Evolutionary conservation across 352 stramenopile genomes (phyloP).

Genomic region (Saprolegnia parasitica): DNA sequence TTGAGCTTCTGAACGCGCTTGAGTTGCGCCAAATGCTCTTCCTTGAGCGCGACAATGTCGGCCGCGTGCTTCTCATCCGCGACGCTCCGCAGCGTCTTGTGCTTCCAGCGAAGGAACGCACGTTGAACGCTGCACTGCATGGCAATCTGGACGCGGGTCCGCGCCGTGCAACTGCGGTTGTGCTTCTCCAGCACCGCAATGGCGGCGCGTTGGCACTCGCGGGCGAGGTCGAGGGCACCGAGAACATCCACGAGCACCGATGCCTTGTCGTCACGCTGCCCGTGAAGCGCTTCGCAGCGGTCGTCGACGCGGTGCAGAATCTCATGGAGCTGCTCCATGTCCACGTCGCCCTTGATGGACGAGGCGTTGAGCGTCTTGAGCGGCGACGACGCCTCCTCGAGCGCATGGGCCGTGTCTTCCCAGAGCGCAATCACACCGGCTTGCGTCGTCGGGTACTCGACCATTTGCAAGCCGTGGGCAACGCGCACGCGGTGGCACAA

Average conservation of each 20-base stretch:
- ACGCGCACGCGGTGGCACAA: background rate
- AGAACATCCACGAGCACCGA: background rate
- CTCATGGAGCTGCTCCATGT: constrained; percentile 5
- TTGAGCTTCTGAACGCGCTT: background rate
- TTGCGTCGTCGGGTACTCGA: background rate
- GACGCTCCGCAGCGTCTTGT: constrained; percentile 10
- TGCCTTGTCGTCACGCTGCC: background rate
- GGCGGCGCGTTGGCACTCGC: constrained; percentile 20
- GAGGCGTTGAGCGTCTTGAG: background rate
- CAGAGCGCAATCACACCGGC: background rate
- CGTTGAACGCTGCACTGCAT: constrained; percentile 26
- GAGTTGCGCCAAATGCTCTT: constrained; percentile 8
- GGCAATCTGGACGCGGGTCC: constrained; percentile 22
- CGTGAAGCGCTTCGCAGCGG: background rate
- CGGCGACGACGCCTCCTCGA: background rate
- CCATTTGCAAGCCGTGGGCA: background rate
- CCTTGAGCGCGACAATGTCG: background rate
- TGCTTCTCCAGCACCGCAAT: constrained; percentile 26
- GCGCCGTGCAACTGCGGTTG: constrained; percentile 16
- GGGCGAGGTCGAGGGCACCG: constrained; percentile 6
- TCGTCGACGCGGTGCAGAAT: constrained; percentile 2
- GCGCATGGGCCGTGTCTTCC: background rate
- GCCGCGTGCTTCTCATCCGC: constrained; percentile 9
- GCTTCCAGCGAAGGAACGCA: constrained; percentile 28
- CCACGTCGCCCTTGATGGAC: background rate